These are phyloP conservation scores for Penicillium digitatum DNA, from an alignment of 2,329 filamentous ascomycete species.

Conservation along the genomic window DNA sequence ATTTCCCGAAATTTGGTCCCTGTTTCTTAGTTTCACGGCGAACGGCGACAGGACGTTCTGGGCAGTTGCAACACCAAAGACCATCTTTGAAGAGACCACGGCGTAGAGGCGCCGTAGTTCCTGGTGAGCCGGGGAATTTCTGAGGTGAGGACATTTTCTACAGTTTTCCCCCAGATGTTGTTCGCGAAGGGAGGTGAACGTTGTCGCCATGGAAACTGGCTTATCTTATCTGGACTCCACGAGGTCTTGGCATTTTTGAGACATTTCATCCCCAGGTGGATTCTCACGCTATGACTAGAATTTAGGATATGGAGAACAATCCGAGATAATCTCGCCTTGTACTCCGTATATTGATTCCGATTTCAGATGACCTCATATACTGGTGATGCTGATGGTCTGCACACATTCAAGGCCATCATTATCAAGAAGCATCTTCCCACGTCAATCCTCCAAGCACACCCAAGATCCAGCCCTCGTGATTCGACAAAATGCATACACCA, in stretches of 20 bases:
- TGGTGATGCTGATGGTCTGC: not conserved
- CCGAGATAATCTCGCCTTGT: not conserved
- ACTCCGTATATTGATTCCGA: not conserved
- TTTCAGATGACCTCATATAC: not conserved
- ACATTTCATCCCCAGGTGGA: not conserved
- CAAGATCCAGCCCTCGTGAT: not conserved
- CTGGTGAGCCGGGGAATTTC: constrained; percentile 19
- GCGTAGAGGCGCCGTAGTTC: constrained; percentile 20
- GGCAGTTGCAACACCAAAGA: constrained; percentile 55
- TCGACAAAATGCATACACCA: constrained; percentile 8
- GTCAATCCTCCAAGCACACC: not conserved
- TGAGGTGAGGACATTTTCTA: constrained; percentile 25
- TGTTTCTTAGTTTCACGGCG: constrained; percentile 57
- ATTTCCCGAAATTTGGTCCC: constrained; percentile 53
- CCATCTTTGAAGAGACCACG: constrained; percentile 43
- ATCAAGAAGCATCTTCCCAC: constrained; percentile 1
- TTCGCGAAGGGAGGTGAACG: not conserved
- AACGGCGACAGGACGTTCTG: constrained; percentile 50
- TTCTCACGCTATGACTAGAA: not conserved
- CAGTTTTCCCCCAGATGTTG: constrained; percentile 13
- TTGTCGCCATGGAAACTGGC: constrained; percentile 6
- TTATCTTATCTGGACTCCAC: constrained; percentile 7
- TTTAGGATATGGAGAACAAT: not conserved
- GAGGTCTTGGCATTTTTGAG: constrained; percentile 1
- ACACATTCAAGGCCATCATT: not conserved